A percentile compares a stretch with the other conserved stretches of the same genome.
phyloP scores from a whole-genome alignment of 1,284 basidiomycete genomes.

The Trametes polyzona region DNA sequence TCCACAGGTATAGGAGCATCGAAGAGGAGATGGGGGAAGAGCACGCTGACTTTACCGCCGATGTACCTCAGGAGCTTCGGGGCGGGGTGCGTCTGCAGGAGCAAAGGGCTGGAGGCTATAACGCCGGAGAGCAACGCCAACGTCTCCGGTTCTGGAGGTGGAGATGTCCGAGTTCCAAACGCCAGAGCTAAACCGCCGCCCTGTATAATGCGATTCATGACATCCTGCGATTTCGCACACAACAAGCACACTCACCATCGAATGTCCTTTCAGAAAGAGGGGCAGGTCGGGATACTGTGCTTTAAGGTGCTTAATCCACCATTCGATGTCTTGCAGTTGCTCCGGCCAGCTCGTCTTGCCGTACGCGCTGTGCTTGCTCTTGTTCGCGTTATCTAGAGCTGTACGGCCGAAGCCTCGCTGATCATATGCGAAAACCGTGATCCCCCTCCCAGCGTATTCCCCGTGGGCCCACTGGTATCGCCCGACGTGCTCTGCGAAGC shows the following conservation, averaged over 20 bases:
- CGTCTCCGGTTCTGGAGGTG: conserved; percentile 43
- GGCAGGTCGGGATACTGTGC: conserved; percentile 52
- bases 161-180: conserved; percentile 53
- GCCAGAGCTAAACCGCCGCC: conserved; percentile 70
- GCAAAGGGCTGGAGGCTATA: conserved; percentile 71
- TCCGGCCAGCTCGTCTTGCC: conserved; percentile 73
- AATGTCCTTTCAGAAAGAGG: conserved; percentile 81
- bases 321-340: conserved; percentile 72
- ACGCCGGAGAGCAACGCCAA: conserved; percentile 62
- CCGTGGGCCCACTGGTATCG: conserved; percentile 77
- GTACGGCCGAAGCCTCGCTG: conserved; percentile 88
- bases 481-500: conserved; percentile 81
- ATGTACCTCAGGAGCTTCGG: conserved; percentile 54
- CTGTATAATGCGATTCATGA: too few relatives aligned
- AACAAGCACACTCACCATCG: conserved; percentile 67
- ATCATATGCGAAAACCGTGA: conserved; percentile 80
- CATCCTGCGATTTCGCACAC: too few relatives aligned
- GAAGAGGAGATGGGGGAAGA: conserved; percentile 60
- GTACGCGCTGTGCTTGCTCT: conserved; percentile 55
- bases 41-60: conserved; percentile 50
- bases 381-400: conserved; percentile 55
- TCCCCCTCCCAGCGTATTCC: conserved; percentile 54
- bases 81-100: conserved; percentile 64
- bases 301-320: conserved; percentile 62
- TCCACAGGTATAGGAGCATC: conserved; percentile 61